Evolutionary conservation across 2,329 filamentous ascomycete species (phyloP).

Genomic region (Colletotrichum karsti): DNA sequence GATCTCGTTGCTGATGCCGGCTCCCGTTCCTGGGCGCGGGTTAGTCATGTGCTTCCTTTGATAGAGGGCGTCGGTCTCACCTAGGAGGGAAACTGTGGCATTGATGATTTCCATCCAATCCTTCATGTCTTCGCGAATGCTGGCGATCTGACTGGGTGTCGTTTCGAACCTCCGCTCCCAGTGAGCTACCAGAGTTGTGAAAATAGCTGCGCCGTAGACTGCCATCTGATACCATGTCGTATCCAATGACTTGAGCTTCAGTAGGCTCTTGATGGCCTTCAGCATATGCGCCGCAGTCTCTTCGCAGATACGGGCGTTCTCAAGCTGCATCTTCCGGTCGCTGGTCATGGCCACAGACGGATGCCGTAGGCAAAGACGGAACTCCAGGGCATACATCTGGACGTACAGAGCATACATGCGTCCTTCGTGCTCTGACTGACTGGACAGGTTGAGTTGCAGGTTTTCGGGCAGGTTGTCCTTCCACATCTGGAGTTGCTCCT

Average conservation of each 20-base stretch:
- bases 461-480: slow-evolving; percentile 70
- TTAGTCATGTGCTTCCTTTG: slow-evolving; percentile 12
- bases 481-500: slow-evolving; percentile 71
- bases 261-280: slow-evolving; percentile 64
- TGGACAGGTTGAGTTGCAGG: slow-evolving; percentile 55
- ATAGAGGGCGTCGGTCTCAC: slow-evolving; percentile 50
- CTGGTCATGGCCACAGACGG: slow-evolving; percentile 66
- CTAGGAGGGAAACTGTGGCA: slow-evolving; percentile 72
- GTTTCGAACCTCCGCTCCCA: slow-evolving; percentile 73
- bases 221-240: slow-evolving; percentile 82
- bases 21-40: slow-evolving; percentile 49
- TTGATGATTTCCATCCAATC: slow-evolving; percentile 74
- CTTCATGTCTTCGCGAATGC: slow-evolving; percentile 73
- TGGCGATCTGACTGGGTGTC: slow-evolving; percentile 64
- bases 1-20: slow-evolving; percentile 53
- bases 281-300: slow-evolving; percentile 73
- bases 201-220: slow-evolving; percentile 77
- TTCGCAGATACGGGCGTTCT: slow-evolving; percentile 73
- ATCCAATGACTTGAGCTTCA: slow-evolving; percentile 73
- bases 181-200: slow-evolving; percentile 75
- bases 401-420: slow-evolving; percentile 63
- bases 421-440: slow-evolving; percentile 44
- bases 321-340: slow-evolving; percentile 64
- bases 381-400: slow-evolving; percentile 63
- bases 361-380: slow-evolving; percentile 67